Base-by-base conservation (phyloP, 1,284 basidiomycete species). In the Naganishia liquefaciens region DNA sequence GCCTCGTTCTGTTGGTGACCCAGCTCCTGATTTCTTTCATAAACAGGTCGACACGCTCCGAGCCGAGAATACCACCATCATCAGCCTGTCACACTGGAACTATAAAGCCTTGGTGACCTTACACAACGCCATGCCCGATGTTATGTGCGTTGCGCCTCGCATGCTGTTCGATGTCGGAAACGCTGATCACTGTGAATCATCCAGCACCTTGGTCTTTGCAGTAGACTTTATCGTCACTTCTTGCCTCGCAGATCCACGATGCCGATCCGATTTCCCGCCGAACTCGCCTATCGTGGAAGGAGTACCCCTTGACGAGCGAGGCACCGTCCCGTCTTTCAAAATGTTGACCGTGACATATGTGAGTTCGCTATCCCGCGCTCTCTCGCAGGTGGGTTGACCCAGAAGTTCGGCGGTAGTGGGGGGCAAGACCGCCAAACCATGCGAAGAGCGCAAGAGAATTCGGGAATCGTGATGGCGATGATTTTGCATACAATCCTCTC, bases 351-450 rank as follows among this genome's bases (percentile, higher is more conserved):
- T 51, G 60, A 40, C 30, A 23, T 62, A 62, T 27, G 60, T 62
- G 39, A 52, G 60, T 62, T 27, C 4, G 13, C 43, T 11, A 19
- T 25, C 10, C 17, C 9, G 30, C 5, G 5, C 30, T 33, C 10
- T 33, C n/a, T 5, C 30, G 30, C 30, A 10, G 10, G 21, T 13
- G 9, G n/a, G n/a, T 17, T 25, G 19, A 13, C 11, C 30, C 5
- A 33, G 30, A 33, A 33, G 5, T 33, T 10, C 10, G 30, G 30
- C 30, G 30, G 19, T 19, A 62, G 60, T 62, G 60, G 60, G 60
- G 60, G 3, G 60, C 60, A 27, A 42, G 60, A 52, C 60, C 60
- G 21, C n/a, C 47, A 23, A 44, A 50, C 21, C 60, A 62, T 62
- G 37, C 21, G 0, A 40, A 27, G 25, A 28, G 21, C 19, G 28